Evolutionary conservation across 2,329 filamentous ascomycete genomes (phyloP), one percentile per base, ranked within the genome.

Genomic region (Fusarium redolens): DNA sequence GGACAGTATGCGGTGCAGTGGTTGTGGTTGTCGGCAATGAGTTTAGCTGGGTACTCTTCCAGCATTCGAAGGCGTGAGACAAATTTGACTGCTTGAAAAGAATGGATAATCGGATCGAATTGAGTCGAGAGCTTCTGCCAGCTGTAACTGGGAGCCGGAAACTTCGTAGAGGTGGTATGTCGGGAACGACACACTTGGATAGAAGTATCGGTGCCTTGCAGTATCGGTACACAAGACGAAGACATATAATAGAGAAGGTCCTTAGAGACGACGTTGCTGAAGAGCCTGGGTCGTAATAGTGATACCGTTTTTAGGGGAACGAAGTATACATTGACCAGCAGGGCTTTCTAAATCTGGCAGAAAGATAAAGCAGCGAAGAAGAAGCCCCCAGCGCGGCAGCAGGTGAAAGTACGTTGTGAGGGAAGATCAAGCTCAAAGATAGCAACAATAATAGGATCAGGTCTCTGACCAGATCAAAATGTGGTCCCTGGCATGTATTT

Each of bases 401-500:
- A 48, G 55, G 50, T 48, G 22, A 43, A 37, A 48, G 33, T 7
- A 33, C 17, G 41, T 22, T 37, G 55, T 61, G 38, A 52, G 14
- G 48, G 64, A 52, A 48, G 52, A 62, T 50, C 25, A 33, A 65
- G 51, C 52, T 56, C 31, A 52, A 22, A 38, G 54, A 56, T 54
- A 40, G 54, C 22, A 61, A 50, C 43, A 38, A 68, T 60, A 54
- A 65, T 54, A 62, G 60, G 55, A 65, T 25, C 57, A 55, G 45
- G 51, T 47, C 48, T 51, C 52, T 56, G 54, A 44, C 56, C 58
- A 61, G 51, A 50, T 61, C 54, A 51, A 74, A 65, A 50, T 68
- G 74, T 65, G 75, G 75, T 74, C 62, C 60, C 67, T 61, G 45
- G 61, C 48, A 73, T 72, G 71, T 76, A 77, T 78, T 75, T 77